These are phyloP conservation scores for Wickerhamomyces sp. DNA, from an alignment of 1,139 yeast genomes.

Conservation along the genomic window DNA sequence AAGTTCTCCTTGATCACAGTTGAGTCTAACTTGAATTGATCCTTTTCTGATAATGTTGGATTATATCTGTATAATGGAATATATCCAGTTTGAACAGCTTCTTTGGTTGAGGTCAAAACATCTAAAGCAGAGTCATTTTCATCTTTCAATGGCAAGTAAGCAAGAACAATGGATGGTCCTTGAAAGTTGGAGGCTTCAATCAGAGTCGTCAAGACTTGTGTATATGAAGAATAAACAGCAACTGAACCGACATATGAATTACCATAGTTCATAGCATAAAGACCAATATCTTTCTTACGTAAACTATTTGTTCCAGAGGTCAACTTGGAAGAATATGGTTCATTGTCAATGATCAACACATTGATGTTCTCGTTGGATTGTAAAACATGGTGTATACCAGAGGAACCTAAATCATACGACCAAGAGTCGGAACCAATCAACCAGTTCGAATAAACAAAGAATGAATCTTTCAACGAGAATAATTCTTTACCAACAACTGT, in stretches of 20 bases:
- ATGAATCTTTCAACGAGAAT: conserved; percentile 40
- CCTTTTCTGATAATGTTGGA: conserved; percentile 47
- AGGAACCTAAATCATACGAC: conserved; percentile 89
- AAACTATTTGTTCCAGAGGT: conserved; percentile 27
- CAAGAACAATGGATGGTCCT: conserved; percentile 90
- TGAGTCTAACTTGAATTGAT: conserved; percentile 77
- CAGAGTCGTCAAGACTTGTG: conserved; percentile 85
- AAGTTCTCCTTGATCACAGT: conserved; percentile 74
- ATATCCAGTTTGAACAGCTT: conserved; percentile 87
- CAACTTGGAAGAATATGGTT: conserved; percentile 51
- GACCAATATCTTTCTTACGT: conserved; percentile 90
- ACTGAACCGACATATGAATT: conserved; percentile 90
- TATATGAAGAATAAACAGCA: conserved; percentile 89
- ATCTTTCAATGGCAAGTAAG: conserved; percentile 73
- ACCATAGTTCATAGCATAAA: conserved; percentile 93
- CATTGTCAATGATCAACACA: conserved; percentile 86
- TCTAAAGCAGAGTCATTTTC: conserved; percentile 69
- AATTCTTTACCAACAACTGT: conserved; percentile 40
- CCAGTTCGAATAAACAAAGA: conserved; percentile 61
- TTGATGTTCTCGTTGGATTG: conserved; percentile 75
- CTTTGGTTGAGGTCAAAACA: conserved; percentile 80
- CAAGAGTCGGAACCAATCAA: conserved; percentile 91
- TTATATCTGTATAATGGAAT: conserved; percentile 93
- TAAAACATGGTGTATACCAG: conserved; percentile 85
- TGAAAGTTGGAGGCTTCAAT: conserved; percentile 82